Evolutionary conservation across 2,329 filamentous ascomycete genomes (phyloP), one percentile per base, ranked within the genome.

Genomic region (Grosmannia serpens): DNA sequence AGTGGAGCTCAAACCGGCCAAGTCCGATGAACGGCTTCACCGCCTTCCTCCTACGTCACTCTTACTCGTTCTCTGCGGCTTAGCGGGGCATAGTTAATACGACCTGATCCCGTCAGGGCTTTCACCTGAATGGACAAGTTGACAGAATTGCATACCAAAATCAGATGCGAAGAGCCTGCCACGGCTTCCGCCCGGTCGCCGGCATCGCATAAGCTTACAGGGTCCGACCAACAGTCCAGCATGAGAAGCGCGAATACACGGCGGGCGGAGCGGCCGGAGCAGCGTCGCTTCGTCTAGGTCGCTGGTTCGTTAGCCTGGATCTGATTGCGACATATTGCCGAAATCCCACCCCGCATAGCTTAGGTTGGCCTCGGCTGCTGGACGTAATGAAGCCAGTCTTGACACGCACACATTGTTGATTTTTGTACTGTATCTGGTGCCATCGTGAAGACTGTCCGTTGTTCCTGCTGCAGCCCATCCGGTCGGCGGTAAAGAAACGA

Each of bases 11-110:
- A 8, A 27, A 26, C n/a, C 33, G 33, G 52, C 33, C 52, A 17
- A 20, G 31, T 41, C 33, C 33, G 52, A 9, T 27, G 29, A 33
- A 7, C 11, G 8, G 20, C 6, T 49, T 50, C 57, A 59, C 57
- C 57, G 57, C 57, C 57, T 59, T 55, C 57, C 51, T 38, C 4
- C 38, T 47, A n/a, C 17, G 56, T 26, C 29, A 51, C 7, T 5
- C 3, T 4, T 26, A 3, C 3, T 33, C 10, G 10, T 27, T 1
- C 8, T 20, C n/a, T n/a, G n/a, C n/a, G n/a, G 2, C 44, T 49
- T 47, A 35, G 54, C 54, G 54, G 54, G 54, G 54, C 50, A 46
- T 31, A n/a, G 22, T 22, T 7, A 29, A 10, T n/a, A 46, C 17
- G 53, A 38, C 53, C 26, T 4, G 27, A 38, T 38, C 22, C 22